phyloP scores from a whole-genome alignment of 805 yeast genomes.

The Hanseniaspora lindneri region DNA sequence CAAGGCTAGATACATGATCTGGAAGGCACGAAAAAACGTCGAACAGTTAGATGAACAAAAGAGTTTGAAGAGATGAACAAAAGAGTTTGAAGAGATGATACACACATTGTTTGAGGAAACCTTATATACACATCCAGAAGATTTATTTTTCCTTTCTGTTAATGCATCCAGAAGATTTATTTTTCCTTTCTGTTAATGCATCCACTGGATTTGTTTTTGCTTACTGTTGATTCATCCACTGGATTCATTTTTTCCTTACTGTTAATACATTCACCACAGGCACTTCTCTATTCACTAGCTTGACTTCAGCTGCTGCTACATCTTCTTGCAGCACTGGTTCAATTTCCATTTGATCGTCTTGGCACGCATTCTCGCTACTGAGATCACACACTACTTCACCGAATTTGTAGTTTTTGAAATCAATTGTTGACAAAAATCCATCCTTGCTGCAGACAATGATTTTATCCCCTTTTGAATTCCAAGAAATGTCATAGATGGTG shows the following conservation, averaged over 20 bases:
- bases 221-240: no score
- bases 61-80: constrained; percentile 1
- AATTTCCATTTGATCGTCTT: not conserved
- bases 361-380: not conserved
- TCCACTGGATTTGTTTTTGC: no score
- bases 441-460: constrained; percentile 76
- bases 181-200: no score
- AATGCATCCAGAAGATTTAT: no score
- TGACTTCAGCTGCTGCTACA: no score
- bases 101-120: no score
- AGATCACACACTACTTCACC: not conserved
- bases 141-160: no score
- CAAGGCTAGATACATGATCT: constrained; percentile 36
- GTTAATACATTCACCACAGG: constrained; percentile 18
- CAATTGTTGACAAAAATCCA: constrained; percentile 65
- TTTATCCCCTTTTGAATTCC: constrained; percentile 67
- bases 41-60: constrained; percentile 21
- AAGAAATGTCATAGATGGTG: constrained; percentile 72
- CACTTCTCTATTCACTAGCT: no score
- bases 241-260: constrained; percentile 17
- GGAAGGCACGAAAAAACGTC: constrained; percentile 51
- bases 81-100: constrained; percentile 6
- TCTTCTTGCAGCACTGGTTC: not conserved
- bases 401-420: constrained; percentile 1
- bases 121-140: no score